Base-by-base conservation (phyloP, 2,329 filamentous ascomycete genomes). In the Colletotrichum ledebouriae region DNA sequence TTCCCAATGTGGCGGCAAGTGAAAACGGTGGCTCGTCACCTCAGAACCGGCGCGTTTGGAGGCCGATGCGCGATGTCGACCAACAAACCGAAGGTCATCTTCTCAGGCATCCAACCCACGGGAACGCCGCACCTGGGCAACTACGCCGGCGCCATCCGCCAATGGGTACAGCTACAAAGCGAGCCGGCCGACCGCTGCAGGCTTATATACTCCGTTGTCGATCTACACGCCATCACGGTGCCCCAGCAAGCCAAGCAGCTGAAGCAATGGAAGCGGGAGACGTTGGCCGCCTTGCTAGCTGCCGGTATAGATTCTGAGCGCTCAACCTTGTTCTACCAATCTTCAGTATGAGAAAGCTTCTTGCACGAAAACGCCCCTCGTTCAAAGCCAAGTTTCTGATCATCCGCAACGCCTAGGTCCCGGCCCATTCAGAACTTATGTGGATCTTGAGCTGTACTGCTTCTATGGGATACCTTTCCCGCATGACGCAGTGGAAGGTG, bases 401-500 rank as follows among this genome's bases (percentile, higher is more conserved):
- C 37, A 55, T 39, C 4, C 6, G 13, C 13, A 4, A 29, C 41
- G 46, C 13, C 12, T 53, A 93, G 89, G 90, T 94, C 2, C 84
- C 89, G 17, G 90, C 90, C 53, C 96, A 98, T 80, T 83, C 92
- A 4, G 94, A 98, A 79, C 85, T 99, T 71, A 97, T 97, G 92
- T 99, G 96, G 96, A 94, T 98, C 75, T 82, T 99, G 70, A 95
- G 93, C 76, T 98, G 94, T 72, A 92, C 92, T 59, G 93, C 96
- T 25, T 95, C 93, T 5, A 94, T 96, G 79, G 96, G 96, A 44
- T 97, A 97, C 80, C 83, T 99, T n/a, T 92, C 92, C 10, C 87
- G 96, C n/a, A 99, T 99, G 96, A 98, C 96, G 33, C 96, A 98
- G 79, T 99, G 96, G 94, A 99, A 99, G 89, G 94, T 93, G 67